phyloP scores from a whole-genome alignment of 305 asterid species.

The Fraxinus latifolia region DNA sequence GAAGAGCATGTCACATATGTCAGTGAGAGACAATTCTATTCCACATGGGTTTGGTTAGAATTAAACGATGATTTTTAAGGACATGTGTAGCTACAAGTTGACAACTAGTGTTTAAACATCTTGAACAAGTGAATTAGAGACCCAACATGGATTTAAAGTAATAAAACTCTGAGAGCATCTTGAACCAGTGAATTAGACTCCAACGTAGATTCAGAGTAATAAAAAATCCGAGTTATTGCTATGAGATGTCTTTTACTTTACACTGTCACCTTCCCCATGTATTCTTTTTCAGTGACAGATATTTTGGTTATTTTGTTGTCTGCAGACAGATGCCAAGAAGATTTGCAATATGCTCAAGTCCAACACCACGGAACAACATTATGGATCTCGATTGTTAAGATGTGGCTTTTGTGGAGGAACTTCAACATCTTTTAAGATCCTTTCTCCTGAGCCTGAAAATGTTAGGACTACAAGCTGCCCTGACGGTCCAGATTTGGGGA shows the following conservation, averaged over 20 bases:
- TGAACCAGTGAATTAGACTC: background rate
- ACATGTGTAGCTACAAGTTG: background rate
- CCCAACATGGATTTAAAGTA: background rate
- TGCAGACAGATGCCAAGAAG: conserved; percentile 56
- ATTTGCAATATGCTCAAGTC: conserved; percentile 59
- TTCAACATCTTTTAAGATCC: conserved; percentile 56
- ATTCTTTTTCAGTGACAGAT: background rate
- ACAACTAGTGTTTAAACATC: background rate
- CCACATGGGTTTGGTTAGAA: background rate
- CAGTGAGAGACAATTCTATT: background rate
- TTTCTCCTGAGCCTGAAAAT: conserved; percentile 39
- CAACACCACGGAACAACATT: conserved; percentile 37
- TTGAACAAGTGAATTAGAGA: background rate
- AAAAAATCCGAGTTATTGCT: background rate
- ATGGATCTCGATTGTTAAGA: conserved; percentile 51
- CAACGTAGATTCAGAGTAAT: background rate
- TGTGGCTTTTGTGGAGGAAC: conserved; percentile 91
- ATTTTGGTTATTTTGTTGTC: conserved; percentile 3
- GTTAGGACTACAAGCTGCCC: conserved; percentile 33
- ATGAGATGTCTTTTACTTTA: background rate
- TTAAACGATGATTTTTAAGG: background rate
- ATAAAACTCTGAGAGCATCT: background rate
- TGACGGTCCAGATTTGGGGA: conserved; percentile 50
- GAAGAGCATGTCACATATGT: background rate
- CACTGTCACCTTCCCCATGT: background rate